A percentile compares a stretch with the other conserved stretches of the same genome.
These are phyloP conservation scores for Boletellus emodensis DNA, from an alignment of 768 basidiomycete species.

Conservation along the genomic window DNA sequence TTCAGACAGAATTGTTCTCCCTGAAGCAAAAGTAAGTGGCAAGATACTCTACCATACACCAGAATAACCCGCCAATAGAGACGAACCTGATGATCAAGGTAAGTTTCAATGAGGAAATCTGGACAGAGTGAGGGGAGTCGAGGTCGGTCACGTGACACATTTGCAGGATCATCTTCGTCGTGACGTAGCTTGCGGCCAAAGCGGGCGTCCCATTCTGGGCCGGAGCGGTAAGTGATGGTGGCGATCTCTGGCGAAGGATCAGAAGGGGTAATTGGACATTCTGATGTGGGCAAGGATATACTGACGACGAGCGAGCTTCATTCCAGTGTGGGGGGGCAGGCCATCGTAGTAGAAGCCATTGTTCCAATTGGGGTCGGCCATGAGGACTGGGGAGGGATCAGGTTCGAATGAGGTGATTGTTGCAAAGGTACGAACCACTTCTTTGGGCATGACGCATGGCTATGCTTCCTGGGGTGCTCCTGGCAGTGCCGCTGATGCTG, in stretches of 20 bases:
- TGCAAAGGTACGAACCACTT: conserved; percentile 58
- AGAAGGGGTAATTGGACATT: neutral
- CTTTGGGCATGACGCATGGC: conserved; percentile 96
- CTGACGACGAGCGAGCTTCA: conserved; percentile 97
- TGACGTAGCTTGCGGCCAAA: conserved; percentile 76
- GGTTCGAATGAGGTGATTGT: neutral
- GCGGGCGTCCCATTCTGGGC: conserved; percentile 98
- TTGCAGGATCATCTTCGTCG: conserved; percentile 7
- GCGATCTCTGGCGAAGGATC: conserved; percentile 72
- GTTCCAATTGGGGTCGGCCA: conserved; percentile 99
- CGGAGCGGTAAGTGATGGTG: conserved; percentile 97
- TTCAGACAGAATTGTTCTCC: conserved; percentile 97
- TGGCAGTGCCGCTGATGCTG: conserved; percentile 91
- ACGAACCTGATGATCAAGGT: conserved; percentile 83
- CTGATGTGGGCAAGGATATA: conserved; percentile 6
- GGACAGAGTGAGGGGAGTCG: conserved; percentile 79
- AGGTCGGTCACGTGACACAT: conserved; percentile 14
- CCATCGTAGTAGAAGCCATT: conserved; percentile 96
- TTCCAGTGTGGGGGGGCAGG: conserved; percentile 94
- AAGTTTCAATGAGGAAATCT: conserved; percentile 97
- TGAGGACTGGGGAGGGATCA: conserved; percentile 62
- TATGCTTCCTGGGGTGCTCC: conserved; percentile 87
- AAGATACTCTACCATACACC: neutral
- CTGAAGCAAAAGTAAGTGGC: conserved; percentile 35
- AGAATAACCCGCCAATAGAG: neutral